Conservation (phyloP, 768 basidiomycete species). For the Tulasnella sp. region DNA sequence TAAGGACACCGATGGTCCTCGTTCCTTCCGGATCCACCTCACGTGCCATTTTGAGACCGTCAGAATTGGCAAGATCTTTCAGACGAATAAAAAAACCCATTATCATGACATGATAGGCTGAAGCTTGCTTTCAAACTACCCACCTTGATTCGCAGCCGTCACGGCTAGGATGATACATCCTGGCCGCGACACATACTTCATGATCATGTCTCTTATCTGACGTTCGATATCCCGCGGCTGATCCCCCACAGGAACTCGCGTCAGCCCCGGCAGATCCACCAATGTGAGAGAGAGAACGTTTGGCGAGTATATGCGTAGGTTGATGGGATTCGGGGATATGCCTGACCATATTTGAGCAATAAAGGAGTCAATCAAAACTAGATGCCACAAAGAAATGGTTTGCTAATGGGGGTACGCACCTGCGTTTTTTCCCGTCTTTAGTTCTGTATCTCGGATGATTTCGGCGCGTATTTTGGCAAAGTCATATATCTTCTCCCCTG, state of each 20-base stretch:
- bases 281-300: conserved; percentile 63
- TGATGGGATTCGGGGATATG: conserved; percentile 95
- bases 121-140: background rate
- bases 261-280: conserved; percentile 39
- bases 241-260: conserved; percentile 76
- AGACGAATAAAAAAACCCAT: too few species aligned
- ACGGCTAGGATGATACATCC: conserved; percentile 96
- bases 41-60: conserved; percentile 89
- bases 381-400: background rate
- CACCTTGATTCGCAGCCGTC: conserved; percentile 69
- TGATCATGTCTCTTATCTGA: conserved; percentile 92
- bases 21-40: conserved; percentile 97
- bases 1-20: conserved; percentile 94
- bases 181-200: conserved; percentile 90
- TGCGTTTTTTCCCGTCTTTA: conserved; percentile 96
- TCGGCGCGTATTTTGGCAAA: conserved; percentile 95
- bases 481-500: conserved; percentile 95
- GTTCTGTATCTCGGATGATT: conserved; percentile 93
- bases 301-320: conserved; percentile 93
- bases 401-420: conserved; percentile 25
- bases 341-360: too few species aligned
- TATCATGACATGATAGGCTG: background rate
- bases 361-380: too few species aligned
- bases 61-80: conserved; percentile 92
- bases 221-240: conserved; percentile 96